Base-by-base conservation (phyloP, 2,329 filamentous ascomycete genomes). In the Penicillium sp. region DNA sequence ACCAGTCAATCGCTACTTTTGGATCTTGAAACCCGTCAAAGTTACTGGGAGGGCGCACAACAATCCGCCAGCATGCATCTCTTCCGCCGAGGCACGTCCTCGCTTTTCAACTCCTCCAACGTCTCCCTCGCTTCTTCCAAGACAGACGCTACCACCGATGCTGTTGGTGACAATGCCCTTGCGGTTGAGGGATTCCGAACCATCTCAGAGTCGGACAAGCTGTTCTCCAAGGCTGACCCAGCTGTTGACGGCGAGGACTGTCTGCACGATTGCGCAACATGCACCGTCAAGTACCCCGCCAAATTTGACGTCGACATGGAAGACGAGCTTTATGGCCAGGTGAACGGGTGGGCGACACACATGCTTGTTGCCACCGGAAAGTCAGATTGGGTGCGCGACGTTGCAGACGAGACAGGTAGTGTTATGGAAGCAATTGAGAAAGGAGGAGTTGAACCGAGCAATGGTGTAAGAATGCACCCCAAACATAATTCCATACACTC, bases 341-440 rank as follows among this genome's bases (percentile, higher is more conserved):
- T 97, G 61, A 90, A 92, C 69, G 91, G 87, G 35, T 98, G 92
- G 90, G 88, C 86, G 69, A 95, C 92, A 21, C 95, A 99, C 76
- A 72, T 96, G 60, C 80, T 99, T 31, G 92, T 98, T 16, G 95
- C 92, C 25, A 99, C 95, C n/a, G 91, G 92, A 60, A 96, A 97
- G 84, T 84, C 88, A 26, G 95, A 99, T 76, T 99, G 95, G 95
- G 89, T 93, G 70, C 80, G 91, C 59, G 89, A 96, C 78, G 91
- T 96, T 46, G 86, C 85, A 55, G 90, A 98, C 70, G 95, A 98
- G 80, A 88, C 90, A 75, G 90, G 89, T 6, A 92, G 88, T 71
- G 83, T 93, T 31, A 93, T 93, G 90, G 81, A 92, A 78, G 90
- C 89, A 1, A 83, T 93, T 65, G 83, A 77, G 42, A 77, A 76